Evolutionary conservation across 805 yeast genomes (phyloP).

Genomic region (Zygosaccharomyces gambellarensis): DNA sequence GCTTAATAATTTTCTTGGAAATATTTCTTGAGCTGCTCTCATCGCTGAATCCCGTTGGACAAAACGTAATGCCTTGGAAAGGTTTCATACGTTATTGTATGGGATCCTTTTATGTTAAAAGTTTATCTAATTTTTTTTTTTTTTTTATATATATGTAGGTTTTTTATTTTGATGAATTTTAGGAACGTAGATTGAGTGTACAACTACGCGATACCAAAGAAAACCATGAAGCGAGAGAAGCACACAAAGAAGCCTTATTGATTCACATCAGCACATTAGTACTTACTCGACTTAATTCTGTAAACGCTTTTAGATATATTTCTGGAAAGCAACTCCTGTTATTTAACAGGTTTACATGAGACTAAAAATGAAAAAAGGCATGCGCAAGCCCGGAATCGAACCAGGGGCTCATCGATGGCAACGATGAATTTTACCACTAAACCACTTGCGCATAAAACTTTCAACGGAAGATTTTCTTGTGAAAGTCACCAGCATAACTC

Average conservation of each 20-base stretch:
- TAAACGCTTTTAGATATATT: no score
- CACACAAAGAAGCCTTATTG: no score
- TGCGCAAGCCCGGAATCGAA: slow-evolving; percentile 8
- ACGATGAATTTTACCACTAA: slow-evolving; percentile 8
- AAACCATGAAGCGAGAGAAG: no score
- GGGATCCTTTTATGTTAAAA: not conserved
- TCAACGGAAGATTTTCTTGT: no score
- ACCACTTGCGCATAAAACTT: not conserved
- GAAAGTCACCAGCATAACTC: no score
- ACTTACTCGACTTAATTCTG: no score
- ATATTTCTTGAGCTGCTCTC: slow-evolving; percentile 40
- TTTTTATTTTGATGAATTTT: not conserved
- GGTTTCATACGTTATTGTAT: slow-evolving; percentile 28
- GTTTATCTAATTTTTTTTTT: not conserved
- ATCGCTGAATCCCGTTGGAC: slow-evolving; percentile 49
- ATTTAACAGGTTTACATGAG: no score
- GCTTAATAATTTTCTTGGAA: slow-evolving; percentile 41
- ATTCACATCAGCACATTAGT: no score
- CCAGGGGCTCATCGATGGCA: slow-evolving; percentile 9
- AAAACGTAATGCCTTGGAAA: slow-evolving; percentile 46
- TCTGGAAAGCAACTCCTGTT: no score
- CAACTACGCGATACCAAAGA: no score
- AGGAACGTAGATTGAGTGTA: no score
- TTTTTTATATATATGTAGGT: no score
- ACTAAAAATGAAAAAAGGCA: not conserved